Evolutionary conservation across 306 rosid genomes (phyloP).

Genomic region (Parietaria judaica): DNA sequence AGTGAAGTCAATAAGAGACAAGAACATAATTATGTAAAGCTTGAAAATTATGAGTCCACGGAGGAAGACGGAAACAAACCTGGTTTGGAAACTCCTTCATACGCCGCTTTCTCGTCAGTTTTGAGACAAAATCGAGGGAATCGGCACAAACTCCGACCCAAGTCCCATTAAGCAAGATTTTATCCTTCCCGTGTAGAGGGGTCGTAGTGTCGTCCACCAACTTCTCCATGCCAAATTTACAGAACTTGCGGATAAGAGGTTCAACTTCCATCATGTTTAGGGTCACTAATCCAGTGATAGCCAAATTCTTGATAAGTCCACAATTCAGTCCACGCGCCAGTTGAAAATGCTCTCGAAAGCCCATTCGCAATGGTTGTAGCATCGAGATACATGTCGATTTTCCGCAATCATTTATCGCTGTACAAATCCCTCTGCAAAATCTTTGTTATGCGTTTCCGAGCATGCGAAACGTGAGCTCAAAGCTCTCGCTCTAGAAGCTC

Average conservation of each 20-base stretch:
- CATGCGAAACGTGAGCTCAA: conserved; percentile 71
- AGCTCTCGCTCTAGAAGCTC: conserved; percentile 88
- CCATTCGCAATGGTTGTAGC: conserved; percentile 91
- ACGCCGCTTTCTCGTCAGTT: conserved; percentile 54
- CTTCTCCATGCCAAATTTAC: conserved; percentile 66
- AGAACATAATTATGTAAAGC: conserved; percentile 15
- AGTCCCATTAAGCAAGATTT: conserved; percentile 74
- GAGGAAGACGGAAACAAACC: conserved; percentile 39
- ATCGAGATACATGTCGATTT: conserved; percentile 75
- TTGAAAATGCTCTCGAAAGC: conserved; percentile 90
- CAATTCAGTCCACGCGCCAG: conserved; percentile 99
- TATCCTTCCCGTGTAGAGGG: conserved; percentile 43
- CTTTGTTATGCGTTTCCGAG: conserved; percentile 69
- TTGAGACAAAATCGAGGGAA: conserved; percentile 49
- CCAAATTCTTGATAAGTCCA: conserved; percentile 88
- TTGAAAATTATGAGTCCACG: not conserved
- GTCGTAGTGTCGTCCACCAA: conserved; percentile 58
- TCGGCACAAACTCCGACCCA: conserved; percentile 85
- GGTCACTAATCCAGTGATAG: conserved; percentile 81
- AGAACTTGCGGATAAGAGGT: conserved; percentile 36
- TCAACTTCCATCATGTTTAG: conserved; percentile 27
- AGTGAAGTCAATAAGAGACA: not conserved
- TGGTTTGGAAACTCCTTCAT: conserved; percentile 49
- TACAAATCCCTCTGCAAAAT: conserved; percentile 86
- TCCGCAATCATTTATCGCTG: conserved; percentile 57